Base-by-base conservation (phyloP, 2,329 filamentous ascomycete species). In the Colletotrichum spaethianum region DNA sequence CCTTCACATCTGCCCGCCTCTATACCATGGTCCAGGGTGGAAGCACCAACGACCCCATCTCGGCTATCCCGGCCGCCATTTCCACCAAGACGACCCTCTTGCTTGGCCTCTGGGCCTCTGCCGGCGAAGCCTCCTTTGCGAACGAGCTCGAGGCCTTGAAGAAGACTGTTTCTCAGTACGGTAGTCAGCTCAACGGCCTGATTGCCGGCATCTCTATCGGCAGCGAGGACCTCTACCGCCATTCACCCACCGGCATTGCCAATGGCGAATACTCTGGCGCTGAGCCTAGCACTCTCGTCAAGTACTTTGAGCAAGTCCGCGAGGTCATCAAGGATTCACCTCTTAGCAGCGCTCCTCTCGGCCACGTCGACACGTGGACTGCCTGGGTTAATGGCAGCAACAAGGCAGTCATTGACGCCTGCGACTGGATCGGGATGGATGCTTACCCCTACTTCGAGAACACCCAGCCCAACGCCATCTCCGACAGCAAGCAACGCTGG, bases 351-450 rank as follows among this genome's bases (percentile, higher is more conserved):
- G 87, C 85, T 56, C 86, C 89, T 23, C 86, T 97, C 72, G 94
- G 94, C 63, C 95, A 97, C 82, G 94, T 97, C 79, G 95, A 97
- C 80, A 97, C 95, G 63, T 97, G 94, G 94, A 94, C 92, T 44
- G 90, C 90, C 63, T 95, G 91, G 87, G 90, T 90, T 79, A 94
- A 97, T 82, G 82, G 83, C 63, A 89, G 91, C 78, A 97, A 96
- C 88, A 82, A 83, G 60, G 90, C 87, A 52, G 90, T 97, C 71
- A 90, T 94, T 71, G 86, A 91, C 12, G 90, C 89, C 50, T 84
- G 87, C 74, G 94, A 97, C 85, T 97, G 91, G 88, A 82, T 97
- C 72, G 95, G 95, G 75, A 90, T 96, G 80, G 94, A 97, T 80
- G 93, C 92, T 23, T 97, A 96, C 89, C 94, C 88, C 26, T 97